Conservation (phyloP, 2,329 filamentous ascomycete species). For the Amauroascus niger region DNA sequence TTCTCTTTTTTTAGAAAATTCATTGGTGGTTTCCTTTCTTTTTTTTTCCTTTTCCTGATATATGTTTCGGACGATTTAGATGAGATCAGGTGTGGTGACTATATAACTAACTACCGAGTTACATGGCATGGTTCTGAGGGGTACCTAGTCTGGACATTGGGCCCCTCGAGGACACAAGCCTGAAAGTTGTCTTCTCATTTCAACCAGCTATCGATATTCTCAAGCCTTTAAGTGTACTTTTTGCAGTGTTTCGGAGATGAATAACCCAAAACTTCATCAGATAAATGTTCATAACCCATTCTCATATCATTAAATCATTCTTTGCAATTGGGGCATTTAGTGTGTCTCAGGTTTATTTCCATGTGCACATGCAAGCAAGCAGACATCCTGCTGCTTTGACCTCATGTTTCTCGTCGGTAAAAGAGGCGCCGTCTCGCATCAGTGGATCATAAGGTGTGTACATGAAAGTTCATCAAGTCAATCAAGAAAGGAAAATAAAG, state of each 20-base stretch:
- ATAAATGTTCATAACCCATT: background rate
- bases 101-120: no score
- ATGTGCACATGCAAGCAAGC: background rate
- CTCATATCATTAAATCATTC: constrained; percentile 7
- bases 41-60: background rate
- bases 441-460: constrained; percentile 6
- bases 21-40: no score
- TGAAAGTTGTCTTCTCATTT: no score
- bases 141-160: constrained; percentile 10
- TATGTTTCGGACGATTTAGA: no score
- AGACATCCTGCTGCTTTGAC: background rate
- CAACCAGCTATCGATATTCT: no score
- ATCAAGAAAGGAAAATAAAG: background rate
- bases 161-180: constrained; percentile 12
- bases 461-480: constrained; percentile 1
- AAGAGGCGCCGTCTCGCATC: background rate
- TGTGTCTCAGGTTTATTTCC: background rate
- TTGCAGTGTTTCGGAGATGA: background rate
- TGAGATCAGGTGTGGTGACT: background rate
- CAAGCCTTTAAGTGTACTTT: constrained; percentile 16
- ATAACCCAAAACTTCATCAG: background rate
- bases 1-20: no score
- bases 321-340: constrained; percentile 1
- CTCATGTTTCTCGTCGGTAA: background rate
- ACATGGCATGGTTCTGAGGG: no score